Conservation (phyloP, 305 asterid species). For the Fraxinus latifolia region DNA sequence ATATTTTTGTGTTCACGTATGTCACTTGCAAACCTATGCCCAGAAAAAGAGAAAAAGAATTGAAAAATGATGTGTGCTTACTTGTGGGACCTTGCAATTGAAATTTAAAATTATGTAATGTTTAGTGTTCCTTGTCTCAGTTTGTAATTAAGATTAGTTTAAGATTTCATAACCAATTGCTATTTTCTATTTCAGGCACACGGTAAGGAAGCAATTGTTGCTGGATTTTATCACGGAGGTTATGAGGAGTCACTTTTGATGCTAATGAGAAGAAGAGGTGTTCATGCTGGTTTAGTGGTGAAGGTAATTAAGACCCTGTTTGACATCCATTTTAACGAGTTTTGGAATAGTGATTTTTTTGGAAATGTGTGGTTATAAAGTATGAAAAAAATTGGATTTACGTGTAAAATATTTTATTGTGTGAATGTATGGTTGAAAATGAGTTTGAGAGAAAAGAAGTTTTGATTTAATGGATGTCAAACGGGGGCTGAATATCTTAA, state of each 20-base stretch:
- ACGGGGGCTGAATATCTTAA: not conserved
- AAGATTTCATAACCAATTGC: not conserved
- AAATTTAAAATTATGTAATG: not conserved
- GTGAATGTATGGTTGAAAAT: too few relatives aligned
- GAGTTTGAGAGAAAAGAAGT: too few relatives aligned
- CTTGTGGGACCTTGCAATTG: not conserved
- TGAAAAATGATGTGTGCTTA: not conserved
- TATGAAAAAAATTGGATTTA: too few relatives aligned
- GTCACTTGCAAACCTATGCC: not conserved
- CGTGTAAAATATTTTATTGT: too few relatives aligned
- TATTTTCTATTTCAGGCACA: slow-evolving; percentile 45
- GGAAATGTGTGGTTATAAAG: too few relatives aligned
- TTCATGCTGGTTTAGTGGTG: slow-evolving; percentile 91
- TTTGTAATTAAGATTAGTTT: not conserved
- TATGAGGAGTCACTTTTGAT: slow-evolving; percentile 88
- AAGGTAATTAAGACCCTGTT: slow-evolving; percentile 43
- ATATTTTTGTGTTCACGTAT: not conserved
- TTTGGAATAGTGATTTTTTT: too few relatives aligned
- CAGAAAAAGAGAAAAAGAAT: not conserved
- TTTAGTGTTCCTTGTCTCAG: not conserved
- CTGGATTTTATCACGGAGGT: slow-evolving; percentile 94
- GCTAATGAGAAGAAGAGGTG: slow-evolving; percentile 97
- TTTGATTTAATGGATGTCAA: too few relatives aligned
- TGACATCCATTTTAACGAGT: too few relatives aligned
- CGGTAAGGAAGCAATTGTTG: slow-evolving; percentile 85